Conservation (phyloP, 2,329 filamentous ascomycete genomes). For the Fusarium miscanthi region DNA sequence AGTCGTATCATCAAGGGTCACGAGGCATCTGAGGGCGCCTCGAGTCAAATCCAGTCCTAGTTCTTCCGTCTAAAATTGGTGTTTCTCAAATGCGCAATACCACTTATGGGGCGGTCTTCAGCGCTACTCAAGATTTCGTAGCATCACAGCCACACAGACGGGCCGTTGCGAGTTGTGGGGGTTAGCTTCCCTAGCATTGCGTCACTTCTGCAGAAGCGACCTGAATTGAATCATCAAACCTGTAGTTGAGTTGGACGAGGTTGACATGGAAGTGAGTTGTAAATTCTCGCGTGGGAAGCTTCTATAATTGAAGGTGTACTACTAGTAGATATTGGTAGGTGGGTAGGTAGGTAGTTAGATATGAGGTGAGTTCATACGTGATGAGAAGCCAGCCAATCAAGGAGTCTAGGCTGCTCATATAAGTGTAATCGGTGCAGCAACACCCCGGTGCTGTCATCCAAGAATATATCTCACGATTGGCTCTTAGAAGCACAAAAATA, state of each 20-base stretch:
- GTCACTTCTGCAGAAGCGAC: not conserved
- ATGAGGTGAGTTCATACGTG: not conserved
- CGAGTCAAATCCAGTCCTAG: not conserved
- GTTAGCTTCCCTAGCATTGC: not conserved
- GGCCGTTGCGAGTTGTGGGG: conserved; percentile 30
- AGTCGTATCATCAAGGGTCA: conserved; percentile 8
- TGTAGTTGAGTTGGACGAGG: not conserved
- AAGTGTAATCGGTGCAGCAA: conserved; percentile 1
- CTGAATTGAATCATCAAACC: not conserved
- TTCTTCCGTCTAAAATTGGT: not conserved
- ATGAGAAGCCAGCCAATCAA: conserved; percentile 13
- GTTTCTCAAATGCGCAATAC: not conserved
- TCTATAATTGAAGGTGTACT: not conserved
- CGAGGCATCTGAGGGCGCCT: conserved; percentile 9
- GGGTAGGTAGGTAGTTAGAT: no score
- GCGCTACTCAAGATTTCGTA: not conserved
- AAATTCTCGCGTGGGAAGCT: not conserved
- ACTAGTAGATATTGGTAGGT: not conserved
- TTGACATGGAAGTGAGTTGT: not conserved
- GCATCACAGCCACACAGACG: conserved; percentile 15
- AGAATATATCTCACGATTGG: not conserved
- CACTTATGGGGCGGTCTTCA: not conserved
- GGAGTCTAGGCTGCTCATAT: not conserved
- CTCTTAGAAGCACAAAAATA: not conserved
- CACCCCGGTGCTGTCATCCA: not conserved